Evolutionary conservation across 2,329 filamentous ascomycete genomes (phyloP).

Genomic region (Acephala macrosclerotiorum): DNA sequence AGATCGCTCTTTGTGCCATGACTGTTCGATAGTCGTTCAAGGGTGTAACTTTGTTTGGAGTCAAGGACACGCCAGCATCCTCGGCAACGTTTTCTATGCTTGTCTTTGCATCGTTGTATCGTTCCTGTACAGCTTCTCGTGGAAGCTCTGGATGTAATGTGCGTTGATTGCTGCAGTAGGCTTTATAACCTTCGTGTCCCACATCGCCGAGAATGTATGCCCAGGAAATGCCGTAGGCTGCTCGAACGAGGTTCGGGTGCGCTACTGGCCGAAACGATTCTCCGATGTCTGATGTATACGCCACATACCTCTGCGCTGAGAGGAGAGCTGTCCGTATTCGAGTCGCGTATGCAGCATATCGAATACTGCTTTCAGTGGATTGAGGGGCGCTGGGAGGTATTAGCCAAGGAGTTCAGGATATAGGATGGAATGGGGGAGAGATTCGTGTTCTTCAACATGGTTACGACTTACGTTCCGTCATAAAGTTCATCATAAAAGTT

Average conservation of each 20-base stretch:
- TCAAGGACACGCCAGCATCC: slow-evolving; percentile 26
- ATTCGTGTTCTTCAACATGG: slow-evolving; percentile 8
- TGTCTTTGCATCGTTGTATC: slow-evolving; percentile 43
- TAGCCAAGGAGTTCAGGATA: slow-evolving; percentile 12
- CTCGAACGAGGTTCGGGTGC: slow-evolving; percentile 80
- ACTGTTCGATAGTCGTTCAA: slow-evolving; percentile 91
- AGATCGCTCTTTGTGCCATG: slow-evolving; percentile 89
- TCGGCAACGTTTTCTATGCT: slow-evolving; percentile 24
- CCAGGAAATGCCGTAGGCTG: slow-evolving; percentile 93
- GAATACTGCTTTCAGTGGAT: slow-evolving; percentile 83
- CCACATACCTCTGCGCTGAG: slow-evolving; percentile 93
- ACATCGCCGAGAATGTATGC: slow-evolving; percentile 92
- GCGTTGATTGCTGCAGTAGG: slow-evolving; percentile 86
- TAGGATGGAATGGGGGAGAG: background rate
- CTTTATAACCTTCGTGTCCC: slow-evolving; percentile 91
- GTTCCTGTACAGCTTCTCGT: slow-evolving; percentile 38
- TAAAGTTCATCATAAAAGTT: slow-evolving; percentile 80
- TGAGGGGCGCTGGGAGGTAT: slow-evolving; percentile 65
- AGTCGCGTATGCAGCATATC: slow-evolving; percentile 92
- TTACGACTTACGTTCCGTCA: slow-evolving; percentile 75
- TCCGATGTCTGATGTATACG: slow-evolving; percentile 95
- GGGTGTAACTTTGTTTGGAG: slow-evolving; percentile 63
- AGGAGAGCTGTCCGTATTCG: slow-evolving; percentile 86
- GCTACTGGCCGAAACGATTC: slow-evolving; percentile 95
- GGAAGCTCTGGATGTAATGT: slow-evolving; percentile 72